These are phyloP conservation scores for Cupressus sempervirens DNA, from an alignment of 75 land plant genomes.

Conservation along the genomic window DNA sequence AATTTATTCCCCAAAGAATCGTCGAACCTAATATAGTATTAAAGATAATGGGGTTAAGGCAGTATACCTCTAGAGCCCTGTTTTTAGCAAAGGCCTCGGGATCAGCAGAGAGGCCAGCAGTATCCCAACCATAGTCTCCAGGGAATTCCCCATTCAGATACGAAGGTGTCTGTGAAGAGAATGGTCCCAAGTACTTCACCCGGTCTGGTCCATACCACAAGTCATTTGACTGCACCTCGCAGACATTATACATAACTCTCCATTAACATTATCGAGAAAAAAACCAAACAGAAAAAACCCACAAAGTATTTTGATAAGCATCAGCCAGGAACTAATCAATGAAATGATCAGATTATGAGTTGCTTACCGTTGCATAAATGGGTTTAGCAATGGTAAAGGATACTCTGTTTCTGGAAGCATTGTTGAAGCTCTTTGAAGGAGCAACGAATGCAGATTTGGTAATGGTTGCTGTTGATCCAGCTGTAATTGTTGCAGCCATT, in stretches of 20 bases:
- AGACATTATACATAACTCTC: background rate
- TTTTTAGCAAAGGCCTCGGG: conserved; percentile 91
- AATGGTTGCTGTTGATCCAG: background rate
- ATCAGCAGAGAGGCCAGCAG: conserved; percentile 91
- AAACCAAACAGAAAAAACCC: background rate
- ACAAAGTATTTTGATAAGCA: background rate
- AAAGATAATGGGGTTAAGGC: background rate
- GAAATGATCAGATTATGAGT: background rate
- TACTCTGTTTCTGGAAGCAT: background rate
- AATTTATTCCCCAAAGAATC: background rate
- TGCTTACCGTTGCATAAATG: background rate
- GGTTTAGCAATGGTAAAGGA: background rate
- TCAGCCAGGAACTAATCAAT: background rate
- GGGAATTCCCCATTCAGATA: conserved; percentile 91
- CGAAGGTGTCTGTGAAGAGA: conserved; percentile 88
- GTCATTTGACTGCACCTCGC: conserved; percentile 38
- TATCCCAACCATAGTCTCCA: conserved; percentile 97
- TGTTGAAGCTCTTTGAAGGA: background rate
- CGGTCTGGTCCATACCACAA: conserved; percentile 90
- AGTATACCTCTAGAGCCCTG: conserved; percentile 80
- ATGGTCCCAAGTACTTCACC: conserved; percentile 88
- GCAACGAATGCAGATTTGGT: background rate
- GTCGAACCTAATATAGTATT: background rate
- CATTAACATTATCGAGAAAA: background rate
- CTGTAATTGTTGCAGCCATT: conserved; percentile 4